phyloP scores from a whole-genome alignment of 2,329 filamentous ascomycete genomes.

The Tolypocladium inflatum region DNA sequence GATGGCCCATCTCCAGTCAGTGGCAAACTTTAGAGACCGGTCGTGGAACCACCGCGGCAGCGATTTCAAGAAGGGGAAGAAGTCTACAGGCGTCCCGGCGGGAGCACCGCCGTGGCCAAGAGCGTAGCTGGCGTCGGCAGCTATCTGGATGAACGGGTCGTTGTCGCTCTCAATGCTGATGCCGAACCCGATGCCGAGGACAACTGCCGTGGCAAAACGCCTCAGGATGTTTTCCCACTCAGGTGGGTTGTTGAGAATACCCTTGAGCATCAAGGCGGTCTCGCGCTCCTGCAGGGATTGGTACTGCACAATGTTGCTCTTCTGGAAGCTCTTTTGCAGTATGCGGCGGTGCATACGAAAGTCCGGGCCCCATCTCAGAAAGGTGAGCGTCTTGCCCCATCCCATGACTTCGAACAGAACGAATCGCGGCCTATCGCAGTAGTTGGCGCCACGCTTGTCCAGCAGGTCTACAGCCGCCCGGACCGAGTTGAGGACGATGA shows the following conservation, averaged over 20 bases:
- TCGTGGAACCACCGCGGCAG: constrained; percentile 29
- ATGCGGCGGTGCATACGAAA: constrained; percentile 34
- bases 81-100: constrained; percentile 31
- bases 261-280: constrained; percentile 16
- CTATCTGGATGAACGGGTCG: constrained; percentile 31
- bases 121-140: constrained; percentile 18
- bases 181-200: constrained; percentile 33
- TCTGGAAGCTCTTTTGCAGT: constrained; percentile 32
- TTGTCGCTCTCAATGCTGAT: constrained; percentile 24
- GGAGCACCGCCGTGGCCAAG: constrained; percentile 18
- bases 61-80: constrained; percentile 33
- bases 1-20: constrained; percentile 22
- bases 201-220: constrained; percentile 29
- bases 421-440: constrained; percentile 34
- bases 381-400: constrained; percentile 36
- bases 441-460: constrained; percentile 34
- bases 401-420: constrained; percentile 32
- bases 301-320: constrained; percentile 24
- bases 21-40: constrained; percentile 17
- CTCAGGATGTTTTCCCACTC: constrained; percentile 27
- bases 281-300: constrained; percentile 25
- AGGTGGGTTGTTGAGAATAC: constrained; percentile 18
- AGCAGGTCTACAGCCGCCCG: constrained; percentile 32
- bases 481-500: constrained; percentile 34
- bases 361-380: constrained; percentile 29